Evolutionary conservation across 192 early-diverging fungal genomes (phyloP).

Genomic region (Coemansia pectinata): DNA sequence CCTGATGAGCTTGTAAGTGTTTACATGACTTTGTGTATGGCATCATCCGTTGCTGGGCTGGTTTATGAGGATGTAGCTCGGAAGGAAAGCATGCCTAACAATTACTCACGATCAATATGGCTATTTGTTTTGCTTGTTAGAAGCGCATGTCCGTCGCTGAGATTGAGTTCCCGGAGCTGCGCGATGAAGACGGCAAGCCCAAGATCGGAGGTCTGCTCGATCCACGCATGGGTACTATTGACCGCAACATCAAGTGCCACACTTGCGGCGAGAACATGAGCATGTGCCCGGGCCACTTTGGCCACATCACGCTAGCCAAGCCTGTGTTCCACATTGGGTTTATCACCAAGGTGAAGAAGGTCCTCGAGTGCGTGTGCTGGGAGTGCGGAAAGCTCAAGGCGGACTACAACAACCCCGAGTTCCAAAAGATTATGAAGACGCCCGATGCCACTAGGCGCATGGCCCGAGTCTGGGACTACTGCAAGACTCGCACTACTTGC

Average conservation of each 20-base stretch:
- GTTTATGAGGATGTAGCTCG: neutral
- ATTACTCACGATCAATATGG: neutral
- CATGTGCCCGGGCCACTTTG: slow-evolving; percentile 98
- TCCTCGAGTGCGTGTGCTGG: slow-evolving; percentile 95
- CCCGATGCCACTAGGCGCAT: slow-evolving; percentile 73
- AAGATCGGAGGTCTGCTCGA: slow-evolving; percentile 88
- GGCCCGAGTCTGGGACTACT: slow-evolving; percentile 84
- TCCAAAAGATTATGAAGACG: slow-evolving; percentile 63
- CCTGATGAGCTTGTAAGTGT: slow-evolving; percentile 94
- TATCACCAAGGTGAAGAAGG: slow-evolving; percentile 92
- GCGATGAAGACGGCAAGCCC: slow-evolving; percentile 81
- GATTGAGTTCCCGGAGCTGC: slow-evolving; percentile 87
- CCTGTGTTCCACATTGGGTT: slow-evolving; percentile 96
- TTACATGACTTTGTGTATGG: neutral
- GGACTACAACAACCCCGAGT: slow-evolving; percentile 69
- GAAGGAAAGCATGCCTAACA: neutral
- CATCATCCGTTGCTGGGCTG: neutral
- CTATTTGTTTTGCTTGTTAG: slow-evolving; percentile 52
- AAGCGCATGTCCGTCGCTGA: slow-evolving; percentile 96
- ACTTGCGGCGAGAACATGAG: slow-evolving; percentile 95
- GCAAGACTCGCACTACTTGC: slow-evolving; percentile 82
- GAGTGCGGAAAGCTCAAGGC: slow-evolving; percentile 92
- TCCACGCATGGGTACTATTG: slow-evolving; percentile 94
- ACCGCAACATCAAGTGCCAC: slow-evolving; percentile 95
- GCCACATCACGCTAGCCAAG: slow-evolving; percentile 92